Evolutionary conservation across 176 grass and related monocot genomes (phyloP).

Genomic region (Rhynchospora breviuscula): DNA sequence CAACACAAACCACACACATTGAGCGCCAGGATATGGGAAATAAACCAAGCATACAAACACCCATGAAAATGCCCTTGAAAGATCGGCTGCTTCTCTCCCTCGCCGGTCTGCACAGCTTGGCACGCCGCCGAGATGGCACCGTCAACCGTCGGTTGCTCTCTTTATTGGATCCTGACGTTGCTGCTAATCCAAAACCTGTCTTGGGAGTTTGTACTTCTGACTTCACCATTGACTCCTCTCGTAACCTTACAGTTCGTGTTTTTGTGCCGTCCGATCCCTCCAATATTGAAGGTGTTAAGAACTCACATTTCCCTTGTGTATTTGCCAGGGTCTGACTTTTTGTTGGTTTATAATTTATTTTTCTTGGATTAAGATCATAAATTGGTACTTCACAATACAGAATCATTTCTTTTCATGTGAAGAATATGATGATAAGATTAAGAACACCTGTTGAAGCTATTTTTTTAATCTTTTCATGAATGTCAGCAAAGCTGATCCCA

Average conservation of each 20-base stretch:
- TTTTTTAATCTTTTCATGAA: not conserved
- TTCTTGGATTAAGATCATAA: not conserved
- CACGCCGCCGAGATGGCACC: conserved; percentile 39
- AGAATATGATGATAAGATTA: not conserved
- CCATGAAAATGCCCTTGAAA: conserved; percentile 22
- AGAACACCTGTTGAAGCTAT: not conserved
- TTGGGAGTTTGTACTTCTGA: conserved; percentile 45
- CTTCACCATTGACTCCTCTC: conserved; percentile 45
- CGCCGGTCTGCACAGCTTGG: conserved; percentile 22
- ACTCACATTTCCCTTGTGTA: not conserved
- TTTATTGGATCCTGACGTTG: conserved; percentile 21
- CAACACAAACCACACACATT: not conserved
- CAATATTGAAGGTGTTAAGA: conserved; percentile 1
- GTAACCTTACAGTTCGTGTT: conserved; percentile 47
- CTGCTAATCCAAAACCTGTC: conserved; percentile 19
- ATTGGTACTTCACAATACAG: not conserved
- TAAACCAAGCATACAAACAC: not conserved
- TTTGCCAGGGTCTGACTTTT: not conserved
- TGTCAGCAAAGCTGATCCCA: not conserved
- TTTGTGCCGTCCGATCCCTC: conserved; percentile 23
- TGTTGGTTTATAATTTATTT: not conserved
- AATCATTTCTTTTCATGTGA: not conserved
- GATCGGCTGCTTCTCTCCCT: conserved; percentile 30
- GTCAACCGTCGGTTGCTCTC: conserved; percentile 56
- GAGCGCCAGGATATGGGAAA: not conserved